A percentile compares a stretch with the other conserved stretches of the same genome.
These are phyloP conservation scores for Sechiopsis laciniata DNA, from an alignment of 306 rosid genomes.

Conservation along the genomic window DNA sequence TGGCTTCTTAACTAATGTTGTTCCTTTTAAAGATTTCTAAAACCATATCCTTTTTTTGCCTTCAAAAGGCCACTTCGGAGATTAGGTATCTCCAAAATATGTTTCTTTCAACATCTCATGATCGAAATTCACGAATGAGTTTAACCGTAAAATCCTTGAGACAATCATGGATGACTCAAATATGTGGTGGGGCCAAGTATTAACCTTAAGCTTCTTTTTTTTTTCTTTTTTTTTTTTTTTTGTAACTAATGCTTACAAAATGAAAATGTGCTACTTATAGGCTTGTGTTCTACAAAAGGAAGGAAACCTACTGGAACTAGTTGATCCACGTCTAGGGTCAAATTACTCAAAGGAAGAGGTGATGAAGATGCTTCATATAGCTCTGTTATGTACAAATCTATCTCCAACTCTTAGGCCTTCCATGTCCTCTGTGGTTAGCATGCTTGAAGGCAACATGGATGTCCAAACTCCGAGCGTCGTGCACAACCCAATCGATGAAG, in stretches of 20 bases:
- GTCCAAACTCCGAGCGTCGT: constrained; percentile 45
- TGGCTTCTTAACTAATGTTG: background rate
- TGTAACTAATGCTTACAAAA: too few species aligned
- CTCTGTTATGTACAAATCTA: constrained; percentile 69
- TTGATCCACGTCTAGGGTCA: constrained; percentile 58
- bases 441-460: constrained; percentile 35
- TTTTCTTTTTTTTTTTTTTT: too few species aligned
- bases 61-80: too few species aligned
- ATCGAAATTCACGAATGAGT: too few species aligned
- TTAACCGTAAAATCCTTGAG: too few species aligned
- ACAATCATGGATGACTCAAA: too few species aligned
- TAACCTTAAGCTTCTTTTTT: too few species aligned
- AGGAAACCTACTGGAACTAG: constrained; percentile 69
- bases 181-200: too few species aligned
- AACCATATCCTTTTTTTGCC: background rate
- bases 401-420: constrained; percentile 79
- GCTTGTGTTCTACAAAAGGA: constrained; percentile 80
- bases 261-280: constrained; percentile 16
- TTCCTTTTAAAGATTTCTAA: background rate
- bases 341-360: constrained; percentile 50
- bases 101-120: too few species aligned
- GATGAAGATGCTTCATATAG: constrained; percentile 64
- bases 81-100: too few species aligned
- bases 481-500: constrained; percentile 28
- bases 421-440: constrained; percentile 75